Evolutionary conservation across 2,329 filamentous ascomycete genomes (phyloP).

Genomic region (Calonectria multiphialidica): DNA sequence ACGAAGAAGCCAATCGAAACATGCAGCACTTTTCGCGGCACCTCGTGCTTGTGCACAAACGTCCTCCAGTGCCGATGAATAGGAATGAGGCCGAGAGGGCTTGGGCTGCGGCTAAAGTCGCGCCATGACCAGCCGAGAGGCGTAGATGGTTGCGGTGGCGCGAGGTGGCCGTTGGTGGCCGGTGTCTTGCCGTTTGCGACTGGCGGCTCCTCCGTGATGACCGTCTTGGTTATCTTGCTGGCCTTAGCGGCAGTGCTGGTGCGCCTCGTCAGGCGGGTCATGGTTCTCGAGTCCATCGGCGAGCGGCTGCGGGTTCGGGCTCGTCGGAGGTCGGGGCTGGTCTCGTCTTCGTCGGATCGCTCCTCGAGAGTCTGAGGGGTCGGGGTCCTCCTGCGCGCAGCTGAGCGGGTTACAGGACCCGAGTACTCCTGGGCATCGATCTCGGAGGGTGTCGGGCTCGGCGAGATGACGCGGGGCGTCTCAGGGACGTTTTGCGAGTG

Average conservation of each 20-base stretch:
- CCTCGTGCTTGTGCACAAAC: slow-evolving; percentile 96
- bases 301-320: slow-evolving; percentile 80
- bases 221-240: slow-evolving; percentile 40
- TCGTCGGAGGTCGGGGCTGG: slow-evolving; percentile 64
- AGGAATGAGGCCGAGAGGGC: slow-evolving; percentile 92
- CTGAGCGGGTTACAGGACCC: slow-evolving; percentile 83
- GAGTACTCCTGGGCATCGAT: slow-evolving; percentile 62
- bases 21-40: slow-evolving; percentile 92
- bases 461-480: slow-evolving; percentile 90
- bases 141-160: slow-evolving; percentile 73
- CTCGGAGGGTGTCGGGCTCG: slow-evolving; percentile 75
- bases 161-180: slow-evolving; percentile 74
- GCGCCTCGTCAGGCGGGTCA: slow-evolving; percentile 66
- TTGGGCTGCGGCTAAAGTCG: slow-evolving; percentile 91
- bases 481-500: slow-evolving; percentile 72
- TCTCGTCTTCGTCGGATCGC: slow-evolving; percentile 62
- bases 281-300: slow-evolving; percentile 66
- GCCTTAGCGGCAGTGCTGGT: slow-evolving; percentile 49
- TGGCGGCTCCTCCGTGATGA: slow-evolving; percentile 37
- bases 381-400: slow-evolving; percentile 67
- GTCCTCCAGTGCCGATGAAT: slow-evolving; percentile 93
- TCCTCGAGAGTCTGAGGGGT: slow-evolving; percentile 73
- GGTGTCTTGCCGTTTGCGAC: slow-evolving; percentile 49
- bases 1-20: slow-evolving; percentile 97
- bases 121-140: slow-evolving; percentile 80